Evolutionary conservation across 768 basidiomycete genomes (phyloP).

Genomic region (Gloeopeniophorella convolvens): DNA sequence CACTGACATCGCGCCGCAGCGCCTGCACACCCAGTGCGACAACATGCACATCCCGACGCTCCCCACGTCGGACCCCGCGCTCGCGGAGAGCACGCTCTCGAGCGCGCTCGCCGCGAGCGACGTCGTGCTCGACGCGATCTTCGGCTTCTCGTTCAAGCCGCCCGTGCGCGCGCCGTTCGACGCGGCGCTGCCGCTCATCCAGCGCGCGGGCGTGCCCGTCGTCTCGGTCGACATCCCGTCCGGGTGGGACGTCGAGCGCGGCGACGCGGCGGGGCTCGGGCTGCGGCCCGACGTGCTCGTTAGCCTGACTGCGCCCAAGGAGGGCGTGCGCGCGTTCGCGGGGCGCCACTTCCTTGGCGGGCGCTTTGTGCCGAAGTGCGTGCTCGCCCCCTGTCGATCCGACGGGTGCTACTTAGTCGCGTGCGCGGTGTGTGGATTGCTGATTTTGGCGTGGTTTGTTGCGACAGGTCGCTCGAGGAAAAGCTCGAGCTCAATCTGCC

Average conservation of each 20-base stretch:
- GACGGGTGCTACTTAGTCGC: neutral
- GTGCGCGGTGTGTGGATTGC: neutral
- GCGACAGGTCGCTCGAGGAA: conserved; percentile 56
- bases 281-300: conserved; percentile 75
- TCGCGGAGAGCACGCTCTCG: conserved; percentile 33
- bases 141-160: conserved; percentile 95
- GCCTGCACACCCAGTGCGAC: conserved; percentile 77
- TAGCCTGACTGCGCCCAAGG: conserved; percentile 91
- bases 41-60: conserved; percentile 83
- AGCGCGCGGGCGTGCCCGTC: conserved; percentile 64
- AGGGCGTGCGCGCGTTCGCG: conserved; percentile 68
- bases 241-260: conserved; percentile 91
- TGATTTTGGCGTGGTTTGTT: neutral
- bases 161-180: conserved; percentile 90
- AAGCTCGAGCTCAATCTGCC: conserved; percentile 79
- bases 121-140: conserved; percentile 91
- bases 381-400: conserved; percentile 13
- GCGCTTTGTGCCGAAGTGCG: conserved; percentile 84
- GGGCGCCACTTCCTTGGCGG: conserved; percentile 93
- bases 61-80: conserved; percentile 38
- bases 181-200: conserved; percentile 58
- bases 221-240: conserved; percentile 95
- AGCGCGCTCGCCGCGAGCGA: conserved; percentile 55
- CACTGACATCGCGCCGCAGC: conserved; percentile 34
- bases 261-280: conserved; percentile 48